Conservation (phyloP, 2,329 filamentous ascomycete genomes). For the Neonectria faginata region DNA sequence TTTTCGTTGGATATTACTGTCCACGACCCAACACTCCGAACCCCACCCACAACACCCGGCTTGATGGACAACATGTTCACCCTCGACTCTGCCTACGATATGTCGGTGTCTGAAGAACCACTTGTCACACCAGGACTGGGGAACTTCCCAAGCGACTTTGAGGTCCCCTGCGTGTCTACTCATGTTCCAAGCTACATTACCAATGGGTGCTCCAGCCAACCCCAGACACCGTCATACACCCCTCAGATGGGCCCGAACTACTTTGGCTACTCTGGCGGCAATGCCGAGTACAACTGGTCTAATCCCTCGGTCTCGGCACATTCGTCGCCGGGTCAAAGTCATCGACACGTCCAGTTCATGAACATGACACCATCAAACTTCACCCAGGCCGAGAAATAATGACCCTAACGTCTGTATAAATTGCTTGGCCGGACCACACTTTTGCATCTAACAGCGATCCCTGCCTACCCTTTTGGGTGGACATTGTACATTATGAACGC, state of each 20-base stretch:
- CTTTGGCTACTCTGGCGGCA: constrained; percentile 52
- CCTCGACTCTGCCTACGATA: constrained; percentile 54
- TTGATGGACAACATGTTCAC: constrained; percentile 56
- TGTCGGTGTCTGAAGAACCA: constrained; percentile 59
- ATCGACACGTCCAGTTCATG: constrained; percentile 51
- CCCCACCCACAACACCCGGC: constrained; percentile 66
- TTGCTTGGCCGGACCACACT: constrained; percentile 12
- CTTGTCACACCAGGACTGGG: constrained; percentile 61
- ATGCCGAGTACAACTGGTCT: constrained; percentile 65
- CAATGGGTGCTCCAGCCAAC: constrained; percentile 56
- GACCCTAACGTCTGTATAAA: constrained; percentile 6
- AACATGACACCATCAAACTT: constrained; percentile 51
- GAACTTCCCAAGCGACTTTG: constrained; percentile 60
- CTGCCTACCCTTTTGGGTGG: constrained; percentile 18
- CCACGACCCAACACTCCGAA: constrained; percentile 61
- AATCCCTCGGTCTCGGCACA: constrained; percentile 54
- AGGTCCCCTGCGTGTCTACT: constrained; percentile 55
- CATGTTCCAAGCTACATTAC: constrained; percentile 60
- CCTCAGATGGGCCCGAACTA: constrained; percentile 58
- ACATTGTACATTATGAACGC: constrained; percentile 41
- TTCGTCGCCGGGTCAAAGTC: constrained; percentile 49
- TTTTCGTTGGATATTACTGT: constrained; percentile 46
- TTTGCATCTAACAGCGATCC: constrained; percentile 36
- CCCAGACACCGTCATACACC: constrained; percentile 61
- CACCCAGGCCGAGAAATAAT: constrained; percentile 39